phyloP scores from a whole-genome alignment of 1,284 basidiomycete species.

The Melampsora abietis-canadensis region DNA sequence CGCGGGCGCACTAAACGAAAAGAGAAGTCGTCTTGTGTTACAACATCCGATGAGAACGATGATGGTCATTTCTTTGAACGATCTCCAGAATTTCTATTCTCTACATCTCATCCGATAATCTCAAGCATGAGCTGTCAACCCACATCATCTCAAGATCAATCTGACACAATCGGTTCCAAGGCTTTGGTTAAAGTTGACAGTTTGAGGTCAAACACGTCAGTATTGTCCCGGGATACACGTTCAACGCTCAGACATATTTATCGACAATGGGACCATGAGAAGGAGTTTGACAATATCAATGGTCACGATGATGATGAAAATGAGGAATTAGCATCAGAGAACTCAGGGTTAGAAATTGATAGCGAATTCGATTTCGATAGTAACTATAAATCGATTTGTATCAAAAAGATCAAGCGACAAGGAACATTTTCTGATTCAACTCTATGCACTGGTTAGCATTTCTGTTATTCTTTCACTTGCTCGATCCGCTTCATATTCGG shows the following conservation, averaged over 20 bases:
- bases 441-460: slow-evolving; percentile 2
- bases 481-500: background rate
- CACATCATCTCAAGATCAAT: background rate
- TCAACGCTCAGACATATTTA: background rate
- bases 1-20: background rate
- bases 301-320: background rate
- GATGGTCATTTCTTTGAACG: no score
- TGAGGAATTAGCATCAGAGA: background rate
- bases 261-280: background rate
- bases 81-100: no score
- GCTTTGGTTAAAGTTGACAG: background rate
- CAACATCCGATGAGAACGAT: no score
- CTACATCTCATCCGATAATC: background rate
- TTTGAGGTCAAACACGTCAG: background rate
- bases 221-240: background rate
- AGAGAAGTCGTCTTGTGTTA: background rate
- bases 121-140: background rate
- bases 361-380: background rate
- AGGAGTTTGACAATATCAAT: background rate
- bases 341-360: background rate
- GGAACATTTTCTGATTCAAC: background rate
- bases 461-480: background rate
- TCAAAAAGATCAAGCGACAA: background rate
- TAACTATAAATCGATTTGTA: background rate
- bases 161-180: background rate